Percentiles rank a stretch among this genome's conserved stretches.
phyloP scores from a whole-genome alignment of 2,329 filamentous ascomycete genomes.

The Aspergillus melleus region DNA sequence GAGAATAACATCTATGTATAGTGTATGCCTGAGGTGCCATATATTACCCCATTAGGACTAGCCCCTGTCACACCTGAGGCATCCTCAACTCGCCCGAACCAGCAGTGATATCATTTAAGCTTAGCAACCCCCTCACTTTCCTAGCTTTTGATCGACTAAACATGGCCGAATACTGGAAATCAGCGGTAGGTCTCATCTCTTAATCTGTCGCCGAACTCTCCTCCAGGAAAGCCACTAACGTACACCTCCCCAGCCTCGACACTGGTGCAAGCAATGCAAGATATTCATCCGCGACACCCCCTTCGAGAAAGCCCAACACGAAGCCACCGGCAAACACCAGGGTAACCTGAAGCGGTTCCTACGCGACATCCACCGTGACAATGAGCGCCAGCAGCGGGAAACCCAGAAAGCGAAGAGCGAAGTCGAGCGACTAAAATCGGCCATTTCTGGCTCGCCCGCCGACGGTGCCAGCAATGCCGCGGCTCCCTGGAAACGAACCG shows the following conservation, averaged over 20 bases:
- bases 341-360: constrained; percentile 83
- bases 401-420: constrained; percentile 81
- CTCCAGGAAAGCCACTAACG: constrained; percentile 23
- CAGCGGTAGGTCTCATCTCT: constrained; percentile 58
- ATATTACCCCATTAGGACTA: constrained; percentile 7
- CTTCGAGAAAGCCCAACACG: constrained; percentile 85
- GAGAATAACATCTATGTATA: too few species aligned
- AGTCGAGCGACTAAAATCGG: constrained; percentile 78
- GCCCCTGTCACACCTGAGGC: background rate
- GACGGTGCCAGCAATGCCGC: constrained; percentile 20
- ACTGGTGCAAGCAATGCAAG: constrained; percentile 98
- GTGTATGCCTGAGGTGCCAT: background rate
- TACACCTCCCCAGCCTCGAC: constrained; percentile 62
- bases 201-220: background rate
- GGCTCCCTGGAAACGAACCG: constrained; percentile 30
- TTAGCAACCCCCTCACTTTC: background rate
- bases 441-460: constrained; percentile 55
- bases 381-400: constrained; percentile 78
- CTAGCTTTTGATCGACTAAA: background rate
- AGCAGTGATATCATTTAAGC: constrained; percentile 8
- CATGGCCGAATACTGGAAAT: constrained; percentile 99
- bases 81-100: background rate
- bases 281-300: constrained; percentile 89
- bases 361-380: constrained; percentile 79
- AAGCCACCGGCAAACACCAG: constrained; percentile 82